Conservation (phyloP, 2,329 filamentous ascomycete species). For the Pseudogymnoascus sp. region DNA sequence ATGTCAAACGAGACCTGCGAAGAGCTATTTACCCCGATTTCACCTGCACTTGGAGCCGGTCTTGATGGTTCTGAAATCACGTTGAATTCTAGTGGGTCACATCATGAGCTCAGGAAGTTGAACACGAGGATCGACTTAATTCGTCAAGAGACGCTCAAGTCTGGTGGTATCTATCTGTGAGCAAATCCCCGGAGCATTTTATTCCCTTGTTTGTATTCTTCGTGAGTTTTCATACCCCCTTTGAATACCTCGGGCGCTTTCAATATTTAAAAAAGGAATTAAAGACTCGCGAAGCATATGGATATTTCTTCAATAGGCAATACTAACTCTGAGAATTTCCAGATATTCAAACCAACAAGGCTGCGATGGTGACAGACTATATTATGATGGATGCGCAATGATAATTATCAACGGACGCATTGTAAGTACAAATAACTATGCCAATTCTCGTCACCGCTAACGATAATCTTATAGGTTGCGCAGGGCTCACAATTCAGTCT, state of each 20-base stretch:
- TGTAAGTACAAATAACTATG: slow-evolving; percentile 22
- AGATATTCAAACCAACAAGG: slow-evolving; percentile 52
- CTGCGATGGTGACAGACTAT: slow-evolving; percentile 49
- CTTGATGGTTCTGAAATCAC: slow-evolving; percentile 64
- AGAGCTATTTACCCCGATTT: slow-evolving; percentile 52
- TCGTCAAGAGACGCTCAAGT: slow-evolving; percentile 53
- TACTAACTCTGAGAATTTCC: neutral
- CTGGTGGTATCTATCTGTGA: slow-evolving; percentile 45
- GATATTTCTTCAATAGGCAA: slow-evolving; percentile 22
- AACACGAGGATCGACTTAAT: slow-evolving; percentile 56
- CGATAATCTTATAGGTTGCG: slow-evolving; percentile 33
- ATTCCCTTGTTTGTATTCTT: neutral
- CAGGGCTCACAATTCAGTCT: slow-evolving; percentile 59
- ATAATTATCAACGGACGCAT: slow-evolving; percentile 52
- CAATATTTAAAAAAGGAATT: neutral
- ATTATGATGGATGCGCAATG: slow-evolving; percentile 51
- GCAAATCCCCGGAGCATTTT: neutral
- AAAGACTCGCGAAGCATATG: slow-evolving; percentile 30
- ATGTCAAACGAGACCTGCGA: slow-evolving; percentile 60
- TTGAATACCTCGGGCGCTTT: neutral
- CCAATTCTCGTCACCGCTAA: neutral
- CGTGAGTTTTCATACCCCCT: neutral
- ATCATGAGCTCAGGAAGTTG: slow-evolving; percentile 61
- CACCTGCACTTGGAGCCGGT: slow-evolving; percentile 46
- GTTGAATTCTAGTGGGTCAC: slow-evolving; percentile 60